A percentile compares a stretch with the other conserved stretches of the same genome.
These are phyloP conservation scores for Pichia norvegensis DNA, from an alignment of 1,139 yeast species.

Conservation along the genomic window DNA sequence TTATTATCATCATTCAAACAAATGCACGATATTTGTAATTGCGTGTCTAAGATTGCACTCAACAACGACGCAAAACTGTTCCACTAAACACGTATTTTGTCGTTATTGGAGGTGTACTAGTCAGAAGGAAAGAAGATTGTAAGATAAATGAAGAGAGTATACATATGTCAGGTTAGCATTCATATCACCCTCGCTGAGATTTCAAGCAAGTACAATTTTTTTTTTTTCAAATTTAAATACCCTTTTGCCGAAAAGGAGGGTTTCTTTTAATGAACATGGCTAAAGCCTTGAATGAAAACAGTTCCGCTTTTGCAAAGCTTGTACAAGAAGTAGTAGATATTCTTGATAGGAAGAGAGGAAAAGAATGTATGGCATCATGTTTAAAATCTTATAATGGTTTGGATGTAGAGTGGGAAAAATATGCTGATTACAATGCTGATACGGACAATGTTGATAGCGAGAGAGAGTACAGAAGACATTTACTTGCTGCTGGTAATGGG, in stretches of 20 bases:
- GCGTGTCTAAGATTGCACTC: neutral
- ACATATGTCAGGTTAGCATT: too few species aligned
- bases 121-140: neutral
- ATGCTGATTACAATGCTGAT: neutral
- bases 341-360: neutral
- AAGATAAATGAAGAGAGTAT: too few species aligned
- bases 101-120: neutral
- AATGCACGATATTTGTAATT: neutral
- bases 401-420: neutral
- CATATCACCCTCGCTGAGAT: too few species aligned
- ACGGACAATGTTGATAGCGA: too few species aligned
- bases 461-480: neutral
- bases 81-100: neutral
- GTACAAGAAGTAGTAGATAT: neutral
- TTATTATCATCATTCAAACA: slow-evolving; percentile 12
- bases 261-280: too few species aligned
- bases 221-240: too few species aligned
- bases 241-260: neutral
- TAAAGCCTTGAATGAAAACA: too few species aligned
- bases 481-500: slow-evolving; percentile 29
- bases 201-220: too few species aligned
- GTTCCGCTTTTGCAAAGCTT: neutral
- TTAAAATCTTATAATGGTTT: neutral
- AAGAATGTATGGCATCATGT: too few species aligned
- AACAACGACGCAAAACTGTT: neutral